Base-by-base conservation (phyloP, 441 rosid species). In the Syzygium malaccense region DNA sequence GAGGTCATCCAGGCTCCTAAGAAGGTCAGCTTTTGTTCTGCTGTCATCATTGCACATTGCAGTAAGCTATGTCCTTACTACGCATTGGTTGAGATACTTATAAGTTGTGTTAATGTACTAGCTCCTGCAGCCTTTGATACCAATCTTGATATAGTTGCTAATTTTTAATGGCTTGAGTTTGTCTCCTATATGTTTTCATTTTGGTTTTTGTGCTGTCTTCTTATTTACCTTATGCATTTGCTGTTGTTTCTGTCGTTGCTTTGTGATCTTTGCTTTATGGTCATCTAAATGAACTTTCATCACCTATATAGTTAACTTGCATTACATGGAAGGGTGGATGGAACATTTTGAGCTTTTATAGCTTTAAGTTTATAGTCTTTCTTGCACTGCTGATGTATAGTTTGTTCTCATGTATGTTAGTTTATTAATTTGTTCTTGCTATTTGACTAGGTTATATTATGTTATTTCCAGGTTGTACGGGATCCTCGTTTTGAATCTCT, bases 401-500 rank as follows among this genome's bases (percentile, higher is more conserved):
- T 12, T 75, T 41, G 83, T 41, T 25, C 51, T 11, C 4, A 4
- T 75, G 51, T 20, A 75, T 23, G 10, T 86, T 55, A 54, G 11
- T 68, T 71, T 71, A 32, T 53, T 14, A 68, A 87, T 45, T 55
- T 32, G 3, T 71, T 11, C 80, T 49, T 48, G 71, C 51, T 28
- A 41, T 56, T 57, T 80, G 45, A 75, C 49, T 18, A 56, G 64
- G 45, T 58, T 78, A 20, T 26, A 32, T 51, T 45, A 37, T 79
- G 14, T 33, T 57, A 55, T 87, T 86, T 75, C 25, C 91, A 96
- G 98, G 96, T 92, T 88, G 91, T 88, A 80, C 95, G 95, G 7
- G 99, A 97, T 90, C 99, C 98, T 53, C 96, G 99, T 30, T 97
- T 96, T 85, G 96, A 95, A 89, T 90, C 97, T 78, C 89, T 95